These are phyloP conservation scores for Sclerotinia nivalis DNA, from an alignment of 2,329 filamentous ascomycete species.

Conservation along the genomic window DNA sequence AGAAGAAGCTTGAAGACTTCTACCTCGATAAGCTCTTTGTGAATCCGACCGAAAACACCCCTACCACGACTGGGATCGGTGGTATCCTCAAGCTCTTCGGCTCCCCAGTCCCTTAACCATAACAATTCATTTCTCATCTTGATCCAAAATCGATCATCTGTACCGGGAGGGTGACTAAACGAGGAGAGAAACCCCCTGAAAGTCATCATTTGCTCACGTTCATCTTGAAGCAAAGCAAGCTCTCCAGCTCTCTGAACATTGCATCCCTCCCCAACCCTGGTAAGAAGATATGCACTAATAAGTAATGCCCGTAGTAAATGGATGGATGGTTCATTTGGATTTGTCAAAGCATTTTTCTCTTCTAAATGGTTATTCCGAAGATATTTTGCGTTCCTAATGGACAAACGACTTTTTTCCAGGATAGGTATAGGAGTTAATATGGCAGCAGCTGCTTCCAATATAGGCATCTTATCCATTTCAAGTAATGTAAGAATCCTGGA, in stretches of 20 bases:
- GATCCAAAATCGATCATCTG: constrained; percentile 65
- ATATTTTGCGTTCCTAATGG: constrained; percentile 46
- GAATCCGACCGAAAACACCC: constrained; percentile 56
- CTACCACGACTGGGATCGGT: constrained; percentile 47
- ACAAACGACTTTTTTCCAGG: constrained; percentile 43
- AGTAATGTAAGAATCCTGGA: constrained; percentile 60
- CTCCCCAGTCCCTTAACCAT: constrained; percentile 74
- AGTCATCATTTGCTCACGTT: constrained; percentile 63
- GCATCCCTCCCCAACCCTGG: constrained; percentile 50
- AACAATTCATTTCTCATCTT: constrained; percentile 63
- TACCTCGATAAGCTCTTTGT: constrained; percentile 62
- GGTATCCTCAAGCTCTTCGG: constrained; percentile 47
- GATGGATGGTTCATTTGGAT: constrained; percentile 56
- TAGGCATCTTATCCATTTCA: constrained; percentile 58
- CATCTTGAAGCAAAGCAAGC: constrained; percentile 62
- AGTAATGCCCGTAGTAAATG: constrained; percentile 63
- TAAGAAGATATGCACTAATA: constrained; percentile 59
- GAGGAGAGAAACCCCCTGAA: constrained; percentile 51
- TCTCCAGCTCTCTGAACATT: constrained; percentile 59
- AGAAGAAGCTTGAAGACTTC: constrained; percentile 71
- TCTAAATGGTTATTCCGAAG: constrained; percentile 57
- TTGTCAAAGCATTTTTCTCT: constrained; percentile 64
- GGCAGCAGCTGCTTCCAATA: constrained; percentile 51
- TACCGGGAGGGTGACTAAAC: constrained; percentile 48
- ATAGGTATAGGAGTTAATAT: constrained; percentile 47